These are phyloP conservation scores for Medicago truncatula DNA, from an alignment of 306 rosid species.

Conservation along the genomic window MtrunA17r5.0-ANR NC_053048.1:9408001-9408500, in stretches of 20 bases:
- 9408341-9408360: background rate
- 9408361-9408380: background rate
- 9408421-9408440: background rate
- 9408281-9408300: too few species aligned
- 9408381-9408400: too few species aligned
- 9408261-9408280: too few species aligned
- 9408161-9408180: background rate
- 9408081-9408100: background rate
- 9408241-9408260: background rate
- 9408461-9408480: background rate
- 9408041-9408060: background rate
- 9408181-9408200: background rate
- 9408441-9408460: background rate
- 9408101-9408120: background rate
- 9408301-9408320: slow-evolving; percentile 10
- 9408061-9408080: background rate
- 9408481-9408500: background rate
- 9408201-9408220: background rate
- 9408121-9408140: background rate
- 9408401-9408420: background rate
- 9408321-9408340: background rate
- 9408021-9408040: background rate
- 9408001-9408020: slow-evolving; percentile 6
- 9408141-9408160: background rate
- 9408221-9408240: background rate